Conservation (phyloP, 176 grass and related monocot genomes). For the Carex cristatella region DNA sequence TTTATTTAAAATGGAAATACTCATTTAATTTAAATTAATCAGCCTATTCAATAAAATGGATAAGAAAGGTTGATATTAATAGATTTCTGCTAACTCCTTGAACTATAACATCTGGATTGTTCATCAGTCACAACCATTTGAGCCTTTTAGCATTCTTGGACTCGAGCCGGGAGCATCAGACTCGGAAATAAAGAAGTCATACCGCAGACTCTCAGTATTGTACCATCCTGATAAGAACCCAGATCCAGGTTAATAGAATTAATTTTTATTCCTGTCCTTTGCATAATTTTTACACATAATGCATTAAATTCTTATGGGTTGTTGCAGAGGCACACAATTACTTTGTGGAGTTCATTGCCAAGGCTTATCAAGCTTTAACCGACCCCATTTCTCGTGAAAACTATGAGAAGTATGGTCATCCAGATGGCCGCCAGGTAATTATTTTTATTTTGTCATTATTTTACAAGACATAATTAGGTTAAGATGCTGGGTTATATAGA, state of each 20-base stretch:
- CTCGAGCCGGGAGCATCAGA: slow-evolving; percentile 77
- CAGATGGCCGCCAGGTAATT: slow-evolving; percentile 97
- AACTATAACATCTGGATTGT: slow-evolving; percentile 23
- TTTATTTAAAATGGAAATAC: neutral
- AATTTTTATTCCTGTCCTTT: neutral
- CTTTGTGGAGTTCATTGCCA: slow-evolving; percentile 97
- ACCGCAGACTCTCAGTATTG: slow-evolving; percentile 85
- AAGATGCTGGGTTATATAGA: slow-evolving; percentile 10
- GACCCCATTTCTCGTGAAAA: slow-evolving; percentile 95
- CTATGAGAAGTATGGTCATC: slow-evolving; percentile 99
- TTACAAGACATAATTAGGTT: slow-evolving; percentile 13
- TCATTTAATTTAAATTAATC: neutral
- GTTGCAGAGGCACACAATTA: slow-evolving; percentile 87
- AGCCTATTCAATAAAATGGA: neutral
- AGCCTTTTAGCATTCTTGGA: slow-evolving; percentile 97
- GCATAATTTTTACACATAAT: neutral
- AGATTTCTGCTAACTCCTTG: neutral
- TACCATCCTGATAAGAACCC: slow-evolving; percentile 99
- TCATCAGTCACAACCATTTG: slow-evolving; percentile 81
- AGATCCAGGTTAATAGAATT: slow-evolving; percentile 67
- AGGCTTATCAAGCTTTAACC: slow-evolving; percentile 96
- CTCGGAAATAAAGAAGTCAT: slow-evolving; percentile 88
- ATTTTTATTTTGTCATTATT: neutral
- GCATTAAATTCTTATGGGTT: slow-evolving; percentile 19
- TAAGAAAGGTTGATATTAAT: neutral